Evolutionary conservation across 805 yeast genomes (phyloP).

Genomic region (Pichia gijzeniarum): DNA sequence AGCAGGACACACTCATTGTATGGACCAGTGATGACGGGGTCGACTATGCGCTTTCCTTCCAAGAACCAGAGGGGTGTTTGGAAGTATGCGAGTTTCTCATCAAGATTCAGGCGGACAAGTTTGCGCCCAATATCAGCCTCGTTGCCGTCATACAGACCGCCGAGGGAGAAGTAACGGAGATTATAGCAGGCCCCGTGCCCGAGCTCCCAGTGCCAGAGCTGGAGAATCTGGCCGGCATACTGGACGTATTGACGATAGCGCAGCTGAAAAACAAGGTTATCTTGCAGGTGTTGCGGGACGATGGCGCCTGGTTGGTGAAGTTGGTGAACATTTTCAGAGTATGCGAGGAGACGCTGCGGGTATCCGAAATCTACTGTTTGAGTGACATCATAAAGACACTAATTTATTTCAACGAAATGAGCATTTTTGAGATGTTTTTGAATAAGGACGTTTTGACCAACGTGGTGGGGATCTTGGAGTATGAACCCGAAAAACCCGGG

Average conservation of each 20-base stretch:
- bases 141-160: conserved; percentile 52
- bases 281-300: conserved; percentile 46
- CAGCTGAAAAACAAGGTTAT: conserved; percentile 42
- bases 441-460: conserved; percentile 49
- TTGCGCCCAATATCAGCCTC: conserved; percentile 61
- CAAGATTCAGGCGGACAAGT: conserved; percentile 48
- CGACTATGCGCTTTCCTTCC: conserved; percentile 86
- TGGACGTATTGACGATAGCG: conserved; percentile 38
- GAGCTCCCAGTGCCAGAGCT: conserved; percentile 56
- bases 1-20: conserved; percentile 88
- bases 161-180: conserved; percentile 57
- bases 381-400: conserved; percentile 70
- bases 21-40: conserved; percentile 76
- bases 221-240: conserved; percentile 45
- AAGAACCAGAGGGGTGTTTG: conserved; percentile 86
- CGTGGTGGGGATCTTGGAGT: conserved; percentile 75
- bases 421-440: conserved; percentile 51
- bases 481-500: conserved; percentile 81
- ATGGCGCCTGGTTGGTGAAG: conserved; percentile 35
- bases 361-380: conserved; percentile 55
- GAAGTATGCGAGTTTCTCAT: conserved; percentile 75
- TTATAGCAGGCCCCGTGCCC: conserved; percentile 72
- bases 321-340: conserved; percentile 47
- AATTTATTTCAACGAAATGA: conserved; percentile 64
- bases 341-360: conserved; percentile 48